Conservation (phyloP, 805 yeast species). For the Metschnikowia peoriensis region DNA sequence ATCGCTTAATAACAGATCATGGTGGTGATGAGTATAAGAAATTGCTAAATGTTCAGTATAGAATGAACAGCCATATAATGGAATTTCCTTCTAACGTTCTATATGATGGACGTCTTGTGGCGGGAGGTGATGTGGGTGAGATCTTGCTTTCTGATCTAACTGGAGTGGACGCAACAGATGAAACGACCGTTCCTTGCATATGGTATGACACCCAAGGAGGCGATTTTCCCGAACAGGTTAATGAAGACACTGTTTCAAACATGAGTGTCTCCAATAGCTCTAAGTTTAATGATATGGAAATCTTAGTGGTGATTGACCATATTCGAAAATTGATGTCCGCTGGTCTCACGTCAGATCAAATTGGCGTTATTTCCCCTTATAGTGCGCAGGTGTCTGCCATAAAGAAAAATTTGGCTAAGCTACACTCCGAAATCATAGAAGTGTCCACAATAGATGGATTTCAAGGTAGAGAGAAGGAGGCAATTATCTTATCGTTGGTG, state of each 20-base stretch:
- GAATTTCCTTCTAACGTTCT: conserved; percentile 63
- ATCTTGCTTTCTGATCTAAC: conserved; percentile 54
- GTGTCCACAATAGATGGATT: conserved; percentile 93
- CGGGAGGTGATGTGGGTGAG: conserved; percentile 56
- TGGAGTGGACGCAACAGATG: conserved; percentile 47
- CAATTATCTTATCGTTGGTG: conserved; percentile 75
- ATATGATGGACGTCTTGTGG: conserved; percentile 61
- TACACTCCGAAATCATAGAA: conserved; percentile 49
- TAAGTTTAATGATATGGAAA: conserved; percentile 77
- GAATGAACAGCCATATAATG: conserved; percentile 84
- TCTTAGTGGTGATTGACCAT: conserved; percentile 57
- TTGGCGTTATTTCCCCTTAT: conserved; percentile 90
- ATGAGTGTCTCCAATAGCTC: conserved; percentile 41
- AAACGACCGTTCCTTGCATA: conserved; percentile 52
- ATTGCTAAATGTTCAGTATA: conserved; percentile 73
- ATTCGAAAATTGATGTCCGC: conserved; percentile 46
- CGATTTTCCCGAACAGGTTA: conserved; percentile 62
- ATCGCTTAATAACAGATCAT: conserved; percentile 55
- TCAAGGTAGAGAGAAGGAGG: conserved; percentile 94
- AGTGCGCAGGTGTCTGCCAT: conserved; percentile 77
- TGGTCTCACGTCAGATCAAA: conserved; percentile 54
- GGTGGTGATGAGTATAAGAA: conserved; percentile 48
- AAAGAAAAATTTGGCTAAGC: conserved; percentile 32
- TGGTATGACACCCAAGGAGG: conserved; percentile 97
- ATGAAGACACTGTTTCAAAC: conserved; percentile 19